Evolutionary conservation across 202 grass and related monocot species (phyloP).

Genomic region (Carex arenaria): DNA sequence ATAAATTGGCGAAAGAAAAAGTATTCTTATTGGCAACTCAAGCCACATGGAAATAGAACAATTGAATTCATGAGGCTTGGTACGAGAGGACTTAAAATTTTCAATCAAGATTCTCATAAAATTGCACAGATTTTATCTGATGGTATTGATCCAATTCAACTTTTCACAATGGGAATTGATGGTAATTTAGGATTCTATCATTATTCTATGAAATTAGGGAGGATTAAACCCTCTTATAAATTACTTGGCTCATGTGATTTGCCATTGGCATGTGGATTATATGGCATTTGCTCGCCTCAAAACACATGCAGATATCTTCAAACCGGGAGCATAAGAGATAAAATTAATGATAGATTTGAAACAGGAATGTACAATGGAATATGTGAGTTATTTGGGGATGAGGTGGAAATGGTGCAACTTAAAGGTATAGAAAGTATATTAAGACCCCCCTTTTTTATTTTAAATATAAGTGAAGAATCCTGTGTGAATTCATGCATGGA

Average conservation of each 20-base stretch:
- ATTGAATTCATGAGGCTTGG: conserved; percentile 40
- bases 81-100: conserved; percentile 43
- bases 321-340: neutral
- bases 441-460: neutral
- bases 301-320: conserved; percentile 29
- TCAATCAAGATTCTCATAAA: conserved; percentile 23
- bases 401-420: conserved; percentile 34
- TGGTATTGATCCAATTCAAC: conserved; percentile 21
- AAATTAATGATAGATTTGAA: conserved; percentile 21
- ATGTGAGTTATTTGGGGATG: conserved; percentile 9
- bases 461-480: conserved; percentile 28
- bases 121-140: conserved; percentile 39
- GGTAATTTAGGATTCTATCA: conserved; percentile 57
- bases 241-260: conserved; percentile 59
- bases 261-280: conserved; percentile 54
- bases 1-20: conserved; percentile 29
- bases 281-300: conserved; percentile 41
- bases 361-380: conserved; percentile 12
- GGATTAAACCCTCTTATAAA: conserved; percentile 39
- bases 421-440: conserved; percentile 42
- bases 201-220: conserved; percentile 13
- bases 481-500: conserved; percentile 37
- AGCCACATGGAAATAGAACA: conserved; percentile 13
- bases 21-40: conserved; percentile 67
- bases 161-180: conserved; percentile 38